Evolutionary conservation across 108 stramenopile species (phyloP).

Genomic region (Cyclotella cryptica): DNA sequence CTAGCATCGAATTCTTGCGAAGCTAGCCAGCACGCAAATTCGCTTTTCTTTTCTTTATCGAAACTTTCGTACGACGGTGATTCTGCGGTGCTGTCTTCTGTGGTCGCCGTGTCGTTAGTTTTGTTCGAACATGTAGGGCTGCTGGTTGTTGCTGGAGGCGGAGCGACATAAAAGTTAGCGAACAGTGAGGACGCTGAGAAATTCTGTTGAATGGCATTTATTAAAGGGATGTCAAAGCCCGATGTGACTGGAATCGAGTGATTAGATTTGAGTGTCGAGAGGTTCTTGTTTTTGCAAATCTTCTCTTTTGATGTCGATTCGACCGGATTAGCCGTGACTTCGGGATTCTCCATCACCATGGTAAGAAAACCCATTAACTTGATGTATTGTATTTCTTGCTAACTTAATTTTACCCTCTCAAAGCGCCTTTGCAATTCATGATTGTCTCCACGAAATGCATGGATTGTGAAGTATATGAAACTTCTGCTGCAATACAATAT

Average conservation of each 20-base stretch:
- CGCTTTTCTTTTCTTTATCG: neutral
- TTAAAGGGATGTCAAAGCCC: neutral
- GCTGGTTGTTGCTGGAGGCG: neutral
- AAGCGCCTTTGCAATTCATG: too few relatives aligned
- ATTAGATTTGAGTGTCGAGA: too few relatives aligned
- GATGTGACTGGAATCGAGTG: neutral
- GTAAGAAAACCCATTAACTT: too few relatives aligned
- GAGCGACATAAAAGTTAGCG: neutral
- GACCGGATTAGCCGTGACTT: too few relatives aligned
- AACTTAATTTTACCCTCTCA: too few relatives aligned
- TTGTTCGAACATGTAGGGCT: neutral
- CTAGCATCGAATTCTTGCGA: conserved; percentile 31
- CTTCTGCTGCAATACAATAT: too few relatives aligned
- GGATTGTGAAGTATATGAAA: too few relatives aligned
- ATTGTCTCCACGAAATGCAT: too few relatives aligned
- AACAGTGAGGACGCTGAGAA: neutral
- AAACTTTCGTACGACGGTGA: neutral
- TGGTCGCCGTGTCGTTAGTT: conserved; percentile 7
- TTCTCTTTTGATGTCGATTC: too few relatives aligned
- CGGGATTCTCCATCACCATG: too few relatives aligned
- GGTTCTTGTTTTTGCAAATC: too few relatives aligned
- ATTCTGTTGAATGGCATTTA: neutral
- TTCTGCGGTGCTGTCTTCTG: conserved; percentile 1
- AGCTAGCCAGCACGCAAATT: conserved; percentile 12
- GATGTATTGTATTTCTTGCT: too few relatives aligned